A percentile compares a stretch with the other conserved stretches of the same genome.
Conservation (phyloP, 257 asterid genomes). For the Jaltomata sinuosa region DNA sequence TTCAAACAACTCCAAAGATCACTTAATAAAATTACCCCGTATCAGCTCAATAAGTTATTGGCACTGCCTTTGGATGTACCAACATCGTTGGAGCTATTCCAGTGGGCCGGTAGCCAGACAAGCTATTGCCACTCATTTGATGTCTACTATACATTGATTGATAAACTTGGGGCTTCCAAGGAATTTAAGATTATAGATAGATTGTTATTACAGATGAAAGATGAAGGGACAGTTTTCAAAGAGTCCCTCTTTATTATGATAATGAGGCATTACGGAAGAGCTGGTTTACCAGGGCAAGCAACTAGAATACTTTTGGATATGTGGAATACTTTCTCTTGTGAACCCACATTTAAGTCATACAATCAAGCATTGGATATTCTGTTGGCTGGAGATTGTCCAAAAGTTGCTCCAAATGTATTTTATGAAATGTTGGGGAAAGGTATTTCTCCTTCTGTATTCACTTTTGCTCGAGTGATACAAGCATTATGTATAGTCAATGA, state of each 20-base stretch:
- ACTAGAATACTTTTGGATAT: slow-evolving; percentile 78
- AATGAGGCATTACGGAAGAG: slow-evolving; percentile 83
- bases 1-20: slow-evolving; percentile 62
- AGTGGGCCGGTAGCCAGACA: neutral
- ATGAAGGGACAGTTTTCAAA: slow-evolving; percentile 49
- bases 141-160: slow-evolving; percentile 17
- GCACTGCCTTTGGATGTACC: slow-evolving; percentile 7
- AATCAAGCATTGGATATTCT: slow-evolving; percentile 68
- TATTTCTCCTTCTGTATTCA: slow-evolving; percentile 63
- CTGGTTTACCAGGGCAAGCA: slow-evolving; percentile 89
- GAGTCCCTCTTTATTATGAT: slow-evolving; percentile 71
- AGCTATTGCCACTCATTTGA: neutral
- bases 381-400: slow-evolving; percentile 68
- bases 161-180: slow-evolving; percentile 51
- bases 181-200: slow-evolving; percentile 61
- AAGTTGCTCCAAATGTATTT: slow-evolving; percentile 79
- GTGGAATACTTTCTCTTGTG: slow-evolving; percentile 53
- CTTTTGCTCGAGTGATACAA: slow-evolving; percentile 67
- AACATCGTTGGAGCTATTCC: neutral
- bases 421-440: slow-evolving; percentile 84
- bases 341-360: slow-evolving; percentile 79
- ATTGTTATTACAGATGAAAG: slow-evolving; percentile 74
- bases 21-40: slow-evolving; percentile 53
- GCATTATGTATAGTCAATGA: slow-evolving; percentile 70
- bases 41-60: slow-evolving; percentile 52